phyloP scores from a whole-genome alignment of 805 yeast genomes.

The Huiozyma naganishii region DNA sequence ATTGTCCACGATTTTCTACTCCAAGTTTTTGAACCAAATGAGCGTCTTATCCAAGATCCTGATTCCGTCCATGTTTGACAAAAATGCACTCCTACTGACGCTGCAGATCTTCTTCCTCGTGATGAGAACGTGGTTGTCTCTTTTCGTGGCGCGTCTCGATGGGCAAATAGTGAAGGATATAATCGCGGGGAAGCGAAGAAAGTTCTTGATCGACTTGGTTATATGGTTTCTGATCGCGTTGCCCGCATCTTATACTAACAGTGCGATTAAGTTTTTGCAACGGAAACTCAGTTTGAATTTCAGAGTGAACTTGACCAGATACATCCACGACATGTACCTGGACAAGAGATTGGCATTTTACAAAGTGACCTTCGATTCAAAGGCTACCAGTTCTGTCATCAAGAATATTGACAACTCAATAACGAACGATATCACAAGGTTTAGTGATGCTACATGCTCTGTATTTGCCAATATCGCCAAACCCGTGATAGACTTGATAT shows the following conservation, averaged over 20 bases:
- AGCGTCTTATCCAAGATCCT: constrained; percentile 68
- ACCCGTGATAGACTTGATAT: constrained; percentile 76
- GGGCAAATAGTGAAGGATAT: constrained; percentile 87
- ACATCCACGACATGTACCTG: constrained; percentile 82
- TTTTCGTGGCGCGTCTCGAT: constrained; percentile 78
- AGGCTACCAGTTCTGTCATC: constrained; percentile 31
- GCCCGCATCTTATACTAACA: constrained; percentile 87
- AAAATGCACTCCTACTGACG: constrained; percentile 52
- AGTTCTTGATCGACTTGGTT: constrained; percentile 63
- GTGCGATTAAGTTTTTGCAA: constrained; percentile 75
- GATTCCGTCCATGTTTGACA: constrained; percentile 63
- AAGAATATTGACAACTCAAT: constrained; percentile 73
- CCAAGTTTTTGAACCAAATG: constrained; percentile 62
- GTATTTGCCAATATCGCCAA: constrained; percentile 84
- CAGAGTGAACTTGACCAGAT: constrained; percentile 72
- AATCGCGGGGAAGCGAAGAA: constrained; percentile 67
- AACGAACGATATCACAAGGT: constrained; percentile 72
- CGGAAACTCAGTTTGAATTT: constrained; percentile 70
- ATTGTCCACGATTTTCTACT: constrained; percentile 33
- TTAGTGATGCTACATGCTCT: constrained; percentile 71
- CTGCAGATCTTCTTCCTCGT: constrained; percentile 67
- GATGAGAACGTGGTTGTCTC: constrained; percentile 77
- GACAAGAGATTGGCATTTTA: constrained; percentile 75
- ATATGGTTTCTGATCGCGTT: constrained; percentile 87
- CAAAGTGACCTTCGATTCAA: constrained; percentile 55